Evolutionary conservation across 495 filamentous ascomycete genomes (phyloP).

Genomic region (Tirmania nivea): DNA sequence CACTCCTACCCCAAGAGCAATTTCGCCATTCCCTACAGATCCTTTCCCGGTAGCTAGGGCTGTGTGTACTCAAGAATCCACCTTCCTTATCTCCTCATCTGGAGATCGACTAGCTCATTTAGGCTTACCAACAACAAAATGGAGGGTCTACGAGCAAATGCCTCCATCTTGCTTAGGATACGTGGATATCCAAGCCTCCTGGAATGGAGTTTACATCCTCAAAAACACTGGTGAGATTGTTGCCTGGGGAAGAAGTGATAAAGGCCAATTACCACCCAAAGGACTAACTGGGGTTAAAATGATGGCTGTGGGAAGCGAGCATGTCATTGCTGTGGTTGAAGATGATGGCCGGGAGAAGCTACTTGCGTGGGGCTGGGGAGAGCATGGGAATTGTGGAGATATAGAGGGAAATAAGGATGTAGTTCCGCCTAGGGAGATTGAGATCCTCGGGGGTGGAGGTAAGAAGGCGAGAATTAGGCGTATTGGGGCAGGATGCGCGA

Average conservation of each 20-base stretch:
- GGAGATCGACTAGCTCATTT: constrained; percentile 22
- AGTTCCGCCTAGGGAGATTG: constrained; percentile 23
- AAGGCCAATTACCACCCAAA: constrained; percentile 46
- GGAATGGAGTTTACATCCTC: constrained; percentile 41
- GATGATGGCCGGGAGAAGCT: constrained; percentile 29
- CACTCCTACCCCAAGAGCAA: background rate
- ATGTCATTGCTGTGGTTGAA: constrained; percentile 46
- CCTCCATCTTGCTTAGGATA: too few species aligned
- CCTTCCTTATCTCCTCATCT: constrained; percentile 33
- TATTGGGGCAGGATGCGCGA: constrained; percentile 71
- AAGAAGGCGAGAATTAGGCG: constrained; percentile 22
- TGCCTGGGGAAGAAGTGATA: constrained; percentile 63
- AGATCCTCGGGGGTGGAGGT: constrained; percentile 2
- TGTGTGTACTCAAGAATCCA: constrained; percentile 66
- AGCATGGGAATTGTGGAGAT: constrained; percentile 84
- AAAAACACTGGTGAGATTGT: constrained; percentile 31
- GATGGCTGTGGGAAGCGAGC: constrained; percentile 72
- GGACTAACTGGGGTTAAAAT: constrained; percentile 27
- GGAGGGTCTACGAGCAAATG: too few species aligned
- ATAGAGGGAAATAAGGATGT: constrained; percentile 37
- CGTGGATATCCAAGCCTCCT: too few species aligned
- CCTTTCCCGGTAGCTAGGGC: constrained; percentile 34
- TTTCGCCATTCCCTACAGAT: constrained; percentile 26
- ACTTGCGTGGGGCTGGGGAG: constrained; percentile 80
- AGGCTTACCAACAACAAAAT: too few species aligned